These are phyloP conservation scores for Gelatoporia subvermispora DNA, from an alignment of 768 basidiomycete species.

Conservation along the genomic window DNA sequence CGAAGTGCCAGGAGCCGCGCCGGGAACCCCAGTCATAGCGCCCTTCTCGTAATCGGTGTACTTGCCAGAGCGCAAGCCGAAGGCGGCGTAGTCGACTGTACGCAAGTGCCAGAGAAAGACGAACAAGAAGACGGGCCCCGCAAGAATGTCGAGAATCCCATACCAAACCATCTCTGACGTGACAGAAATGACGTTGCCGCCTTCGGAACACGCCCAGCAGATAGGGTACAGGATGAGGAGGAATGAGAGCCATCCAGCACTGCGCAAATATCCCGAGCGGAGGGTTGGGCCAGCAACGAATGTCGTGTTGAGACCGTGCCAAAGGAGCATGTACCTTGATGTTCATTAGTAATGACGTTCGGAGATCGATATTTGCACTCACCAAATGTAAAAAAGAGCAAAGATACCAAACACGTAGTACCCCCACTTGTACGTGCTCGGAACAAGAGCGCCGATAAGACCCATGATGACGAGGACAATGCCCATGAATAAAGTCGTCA, in stretches of 20 bases:
- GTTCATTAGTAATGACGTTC: not conserved
- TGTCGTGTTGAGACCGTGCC: slow-evolving; percentile 20
- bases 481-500: slow-evolving; percentile 39
- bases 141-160: slow-evolving; percentile 40
- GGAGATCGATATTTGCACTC: not conserved
- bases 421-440: slow-evolving; percentile 47
- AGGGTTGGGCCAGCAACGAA: slow-evolving; percentile 22
- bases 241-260: slow-evolving; percentile 44
- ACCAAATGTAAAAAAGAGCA: slow-evolving; percentile 39
- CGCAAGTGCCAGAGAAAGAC: slow-evolving; percentile 24
- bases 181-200: slow-evolving; percentile 44
- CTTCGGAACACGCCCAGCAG: slow-evolving; percentile 51
- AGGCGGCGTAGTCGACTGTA: slow-evolving; percentile 22
- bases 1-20: not conserved
- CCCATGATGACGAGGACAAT: slow-evolving; percentile 38
- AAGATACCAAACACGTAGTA: slow-evolving; percentile 43
- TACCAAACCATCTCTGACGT: slow-evolving; percentile 53
- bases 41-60: slow-evolving; percentile 18
- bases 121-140: slow-evolving; percentile 34
- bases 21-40: slow-evolving; percentile 7
- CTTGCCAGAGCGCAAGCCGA: slow-evolving; percentile 24
- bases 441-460: slow-evolving; percentile 45
- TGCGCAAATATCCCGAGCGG: slow-evolving; percentile 24
- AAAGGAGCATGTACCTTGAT: slow-evolving; percentile 27
- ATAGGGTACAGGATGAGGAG: slow-evolving; percentile 57